Evolutionary conservation across 306 rosid species (phyloP).

Genomic region (Quercus ilex): DNA sequence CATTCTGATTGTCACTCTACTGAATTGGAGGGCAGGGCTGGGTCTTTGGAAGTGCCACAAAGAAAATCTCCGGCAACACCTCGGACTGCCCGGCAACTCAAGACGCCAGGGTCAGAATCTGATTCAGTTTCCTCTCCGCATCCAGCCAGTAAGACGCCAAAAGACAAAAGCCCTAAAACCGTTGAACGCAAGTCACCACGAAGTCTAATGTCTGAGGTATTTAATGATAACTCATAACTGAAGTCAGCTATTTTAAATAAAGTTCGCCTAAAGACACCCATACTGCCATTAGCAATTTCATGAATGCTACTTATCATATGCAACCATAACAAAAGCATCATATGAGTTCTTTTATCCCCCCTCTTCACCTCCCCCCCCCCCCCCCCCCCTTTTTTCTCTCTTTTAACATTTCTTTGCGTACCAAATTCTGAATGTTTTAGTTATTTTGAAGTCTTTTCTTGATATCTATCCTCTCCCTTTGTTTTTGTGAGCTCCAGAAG

Average conservation of each 20-base stretch:
- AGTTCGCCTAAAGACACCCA: not conserved
- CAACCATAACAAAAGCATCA: not conserved
- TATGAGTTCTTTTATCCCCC: not conserved
- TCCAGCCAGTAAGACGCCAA: conserved; percentile 49
- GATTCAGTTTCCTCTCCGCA: conserved; percentile 46
- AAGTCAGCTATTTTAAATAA: not conserved
- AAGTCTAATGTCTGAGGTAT: conserved; percentile 69
- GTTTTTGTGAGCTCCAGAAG: conserved; percentile 44
- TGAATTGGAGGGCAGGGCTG: conserved; percentile 40
- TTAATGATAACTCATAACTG: not conserved
- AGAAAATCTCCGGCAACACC: conserved; percentile 64
- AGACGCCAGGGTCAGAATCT: conserved; percentile 41
- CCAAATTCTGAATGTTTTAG: not conserved
- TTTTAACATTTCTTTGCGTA: not conserved
- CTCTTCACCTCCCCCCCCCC: too few relatives aligned
- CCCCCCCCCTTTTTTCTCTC: not conserved
- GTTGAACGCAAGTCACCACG: conserved; percentile 54
- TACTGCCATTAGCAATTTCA: not conserved
- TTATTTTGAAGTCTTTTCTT: not conserved
- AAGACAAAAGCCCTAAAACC: conserved; percentile 54
- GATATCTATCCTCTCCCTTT: not conserved
- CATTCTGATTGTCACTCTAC: conserved; percentile 12
- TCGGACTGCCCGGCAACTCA: conserved; percentile 45
- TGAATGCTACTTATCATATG: not conserved
- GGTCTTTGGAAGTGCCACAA: conserved; percentile 57